Percentiles rank a stretch among this genome's conserved stretches.
These are phyloP conservation scores for Cutaneotrichosporon arboriforme DNA, from an alignment of 1,284 basidiomycete species.

Conservation along the genomic window DNA sequence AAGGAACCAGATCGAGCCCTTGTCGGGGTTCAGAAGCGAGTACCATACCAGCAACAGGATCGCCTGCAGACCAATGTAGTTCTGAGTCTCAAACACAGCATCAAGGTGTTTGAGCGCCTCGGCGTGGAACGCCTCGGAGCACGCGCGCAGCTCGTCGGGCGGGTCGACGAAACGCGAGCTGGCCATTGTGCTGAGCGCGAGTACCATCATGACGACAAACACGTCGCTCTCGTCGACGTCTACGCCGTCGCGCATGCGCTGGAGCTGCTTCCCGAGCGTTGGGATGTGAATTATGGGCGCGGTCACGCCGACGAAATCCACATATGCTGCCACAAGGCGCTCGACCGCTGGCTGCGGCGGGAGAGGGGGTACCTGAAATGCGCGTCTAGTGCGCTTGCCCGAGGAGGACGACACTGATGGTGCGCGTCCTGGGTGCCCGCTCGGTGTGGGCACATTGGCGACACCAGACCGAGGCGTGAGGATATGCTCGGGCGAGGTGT, in stretches of 20 bases:
- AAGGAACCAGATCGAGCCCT: conserved; percentile 50
- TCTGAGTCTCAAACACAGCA: conserved; percentile 46
- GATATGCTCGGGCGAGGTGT: conserved; percentile 12
- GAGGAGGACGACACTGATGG: conserved; percentile 11
- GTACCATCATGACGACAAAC: conserved; percentile 50
- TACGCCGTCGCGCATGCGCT: conserved; percentile 35
- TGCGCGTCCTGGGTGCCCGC: conserved; percentile 8
- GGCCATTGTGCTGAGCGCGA: conserved; percentile 49
- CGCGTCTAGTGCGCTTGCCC: conserved; percentile 21
- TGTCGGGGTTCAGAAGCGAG: conserved; percentile 48
- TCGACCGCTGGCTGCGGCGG: conserved; percentile 49
- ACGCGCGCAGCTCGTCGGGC: conserved; percentile 48
- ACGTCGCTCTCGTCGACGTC: conserved; percentile 47
- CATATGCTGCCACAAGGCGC: conserved; percentile 48
- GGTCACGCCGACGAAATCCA: conserved; percentile 49
- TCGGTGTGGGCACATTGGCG: conserved; percentile 7
- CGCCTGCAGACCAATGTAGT: conserved; percentile 48
- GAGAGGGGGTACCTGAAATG: conserved; percentile 43
- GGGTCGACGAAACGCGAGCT: conserved; percentile 48
- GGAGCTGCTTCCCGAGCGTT: conserved; percentile 44
- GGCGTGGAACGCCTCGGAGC: conserved; percentile 49
- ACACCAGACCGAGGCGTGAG: conserved; percentile 22
- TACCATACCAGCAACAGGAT: conserved; percentile 49
- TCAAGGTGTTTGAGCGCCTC: conserved; percentile 50
- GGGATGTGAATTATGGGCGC: conserved; percentile 50